Conservation (phyloP, 768 basidiomycete species). For the Tylopilus balloui region DNA sequence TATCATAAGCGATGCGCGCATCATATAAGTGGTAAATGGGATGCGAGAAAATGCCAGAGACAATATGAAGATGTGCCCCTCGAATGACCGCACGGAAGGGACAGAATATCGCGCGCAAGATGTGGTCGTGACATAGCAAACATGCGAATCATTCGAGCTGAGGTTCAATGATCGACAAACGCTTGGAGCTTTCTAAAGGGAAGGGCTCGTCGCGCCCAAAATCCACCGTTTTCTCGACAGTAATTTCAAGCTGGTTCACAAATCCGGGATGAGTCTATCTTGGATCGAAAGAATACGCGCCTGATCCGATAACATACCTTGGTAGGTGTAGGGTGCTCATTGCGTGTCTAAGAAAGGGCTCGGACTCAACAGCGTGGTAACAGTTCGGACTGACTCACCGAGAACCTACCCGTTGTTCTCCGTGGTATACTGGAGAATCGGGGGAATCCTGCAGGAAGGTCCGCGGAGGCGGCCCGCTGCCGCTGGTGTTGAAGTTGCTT, state of each 20-base stretch:
- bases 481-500: constrained; percentile 30
- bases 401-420: constrained; percentile 1
- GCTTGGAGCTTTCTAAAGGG: neutral
- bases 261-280: neutral
- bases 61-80: neutral
- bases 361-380: neutral
- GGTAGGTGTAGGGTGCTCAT: constrained; percentile 7
- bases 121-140: neutral
- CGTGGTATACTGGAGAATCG: constrained; percentile 21
- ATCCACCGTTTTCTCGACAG: constrained; percentile 28
- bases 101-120: neutral
- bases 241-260: constrained; percentile 25
- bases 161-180: constrained; percentile 8
- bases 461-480: constrained; percentile 28
- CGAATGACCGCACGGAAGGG: neutral
- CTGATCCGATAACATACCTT: constrained; percentile 14
- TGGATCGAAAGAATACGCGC: neutral
- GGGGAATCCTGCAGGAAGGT: constrained; percentile 24
- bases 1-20: neutral
- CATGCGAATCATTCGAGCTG: constrained; percentile 1
- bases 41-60: neutral
- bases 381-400: constrained; percentile 9
- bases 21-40: neutral
- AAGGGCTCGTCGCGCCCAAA: constrained; percentile 18
- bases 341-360: constrained; percentile 9